A percentile compares a stretch with the other conserved stretches of the same genome.
These are phyloP conservation scores for Biscogniauxia marginata DNA, from an alignment of 2,329 filamentous ascomycete genomes.

Conservation along the genomic window DNA sequence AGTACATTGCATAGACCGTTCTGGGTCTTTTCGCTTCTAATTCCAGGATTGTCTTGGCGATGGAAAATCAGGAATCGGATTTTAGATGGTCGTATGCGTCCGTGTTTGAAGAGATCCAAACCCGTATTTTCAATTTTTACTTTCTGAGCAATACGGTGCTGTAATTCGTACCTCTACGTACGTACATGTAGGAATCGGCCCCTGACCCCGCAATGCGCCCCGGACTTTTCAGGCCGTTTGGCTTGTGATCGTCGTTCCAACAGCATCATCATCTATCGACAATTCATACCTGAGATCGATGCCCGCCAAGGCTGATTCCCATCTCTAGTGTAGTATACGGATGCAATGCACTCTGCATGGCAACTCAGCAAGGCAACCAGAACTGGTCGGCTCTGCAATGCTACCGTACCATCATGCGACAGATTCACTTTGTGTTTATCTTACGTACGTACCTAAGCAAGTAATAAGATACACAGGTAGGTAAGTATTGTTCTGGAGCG, in stretches of 20 bases:
- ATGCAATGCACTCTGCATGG: constrained; percentile 4
- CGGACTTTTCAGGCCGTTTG: constrained; percentile 17
- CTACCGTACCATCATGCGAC: background rate
- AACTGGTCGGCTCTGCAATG: background rate
- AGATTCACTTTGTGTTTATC: background rate
- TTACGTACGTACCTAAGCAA: background rate
- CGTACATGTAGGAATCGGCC: too few relatives aligned
- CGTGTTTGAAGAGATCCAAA: too few relatives aligned
- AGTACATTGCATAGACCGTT: constrained; percentile 5
- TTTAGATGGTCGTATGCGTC: constrained; percentile 5
- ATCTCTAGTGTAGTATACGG: background rate
- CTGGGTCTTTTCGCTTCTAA: constrained; percentile 7
- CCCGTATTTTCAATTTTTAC: too few relatives aligned
- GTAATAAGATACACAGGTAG: background rate
- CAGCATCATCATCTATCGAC: constrained; percentile 14
- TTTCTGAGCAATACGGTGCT: background rate
- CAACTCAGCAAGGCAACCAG: background rate
- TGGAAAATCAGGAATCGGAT: constrained; percentile 5
- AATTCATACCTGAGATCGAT: constrained; percentile 11
- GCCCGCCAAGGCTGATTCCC: background rate
- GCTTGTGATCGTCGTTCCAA: constrained; percentile 20
- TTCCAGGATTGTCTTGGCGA: constrained; percentile 9
- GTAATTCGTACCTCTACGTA: too few relatives aligned
- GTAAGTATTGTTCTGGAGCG: background rate
- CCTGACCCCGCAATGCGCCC: constrained; percentile 27